Evolutionary conservation across 2,329 filamentous ascomycete species (phyloP).

Genomic region (Calonectria fujianensis): DNA sequence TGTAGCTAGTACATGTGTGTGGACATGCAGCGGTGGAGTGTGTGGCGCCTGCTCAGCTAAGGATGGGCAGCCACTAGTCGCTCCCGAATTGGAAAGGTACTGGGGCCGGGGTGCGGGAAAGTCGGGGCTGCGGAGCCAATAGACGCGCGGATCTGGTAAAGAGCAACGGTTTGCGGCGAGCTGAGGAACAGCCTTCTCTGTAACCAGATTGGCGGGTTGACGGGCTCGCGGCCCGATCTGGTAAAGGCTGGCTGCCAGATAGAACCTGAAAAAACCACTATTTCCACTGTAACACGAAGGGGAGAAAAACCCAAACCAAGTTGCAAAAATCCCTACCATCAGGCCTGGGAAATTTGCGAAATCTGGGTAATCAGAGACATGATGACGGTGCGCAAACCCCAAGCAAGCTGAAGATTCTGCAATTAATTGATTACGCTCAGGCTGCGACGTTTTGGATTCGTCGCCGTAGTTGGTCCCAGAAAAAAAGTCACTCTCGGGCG

Average conservation of each 20-base stretch:
- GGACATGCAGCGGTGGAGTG: constrained; percentile 39
- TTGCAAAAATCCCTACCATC: neutral
- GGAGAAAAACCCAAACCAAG: constrained; percentile 9
- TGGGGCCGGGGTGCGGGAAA: constrained; percentile 45
- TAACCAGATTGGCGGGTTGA: constrained; percentile 40
- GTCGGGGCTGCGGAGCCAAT: constrained; percentile 52
- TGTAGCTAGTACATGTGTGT: constrained; percentile 44
- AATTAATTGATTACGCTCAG: constrained; percentile 17
- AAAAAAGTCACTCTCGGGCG: constrained; percentile 5
- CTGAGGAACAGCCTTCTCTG: constrained; percentile 47
- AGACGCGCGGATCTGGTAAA: constrained; percentile 53
- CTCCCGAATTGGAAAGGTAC: constrained; percentile 50
- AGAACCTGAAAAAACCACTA: constrained; percentile 48
- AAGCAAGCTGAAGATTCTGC: constrained; percentile 25
- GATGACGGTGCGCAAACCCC: constrained; percentile 20
- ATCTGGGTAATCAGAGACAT: constrained; percentile 1
- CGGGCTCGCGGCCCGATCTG: constrained; percentile 44
- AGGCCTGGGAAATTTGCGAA: constrained; percentile 4
- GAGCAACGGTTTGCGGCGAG: constrained; percentile 52
- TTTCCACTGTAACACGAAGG: constrained; percentile 19
- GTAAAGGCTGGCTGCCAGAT: constrained; percentile 48
- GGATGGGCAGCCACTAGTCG: constrained; percentile 54
- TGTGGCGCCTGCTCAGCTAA: constrained; percentile 52
- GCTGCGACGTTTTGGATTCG: neutral
- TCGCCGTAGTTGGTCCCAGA: neutral